Evolutionary conservation across 768 basidiomycete genomes (phyloP).

Genomic region (Boletus speciosus): DNA sequence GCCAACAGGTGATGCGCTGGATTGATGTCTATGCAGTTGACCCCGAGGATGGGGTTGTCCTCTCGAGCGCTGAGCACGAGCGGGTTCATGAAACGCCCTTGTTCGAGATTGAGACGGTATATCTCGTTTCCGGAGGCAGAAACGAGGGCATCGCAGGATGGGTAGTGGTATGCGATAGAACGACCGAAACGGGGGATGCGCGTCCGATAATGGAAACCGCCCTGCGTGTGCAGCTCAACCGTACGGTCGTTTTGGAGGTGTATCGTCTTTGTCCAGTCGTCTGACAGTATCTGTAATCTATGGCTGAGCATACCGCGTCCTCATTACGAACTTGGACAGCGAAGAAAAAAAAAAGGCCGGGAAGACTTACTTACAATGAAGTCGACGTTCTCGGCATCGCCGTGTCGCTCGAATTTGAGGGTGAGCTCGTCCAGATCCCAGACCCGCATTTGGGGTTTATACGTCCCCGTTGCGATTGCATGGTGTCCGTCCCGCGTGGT

Average conservation of each 20-base stretch:
- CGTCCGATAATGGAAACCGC: slow-evolving; percentile 87
- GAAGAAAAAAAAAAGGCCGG: neutral
- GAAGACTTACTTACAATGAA: slow-evolving; percentile 81
- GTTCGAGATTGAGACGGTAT: slow-evolving; percentile 91
- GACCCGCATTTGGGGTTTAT: slow-evolving; percentile 95
- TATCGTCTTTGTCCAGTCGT: slow-evolving; percentile 99
- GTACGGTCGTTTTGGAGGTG: slow-evolving; percentile 97
- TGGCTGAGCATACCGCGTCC: neutral
- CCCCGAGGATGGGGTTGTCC: slow-evolving; percentile 65
- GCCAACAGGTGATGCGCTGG: slow-evolving; percentile 86
- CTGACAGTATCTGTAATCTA: slow-evolving; percentile 73
- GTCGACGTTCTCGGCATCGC: slow-evolving; percentile 96
- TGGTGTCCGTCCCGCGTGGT: slow-evolving; percentile 90
- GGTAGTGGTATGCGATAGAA: slow-evolving; percentile 87
- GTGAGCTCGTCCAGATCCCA: slow-evolving; percentile 94
- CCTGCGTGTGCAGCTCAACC: slow-evolving; percentile 90
- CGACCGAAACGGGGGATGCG: slow-evolving; percentile 95
- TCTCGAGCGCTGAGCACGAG: slow-evolving; percentile 53
- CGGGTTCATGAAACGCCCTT: slow-evolving; percentile 89
- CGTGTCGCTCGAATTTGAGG: slow-evolving; percentile 93
- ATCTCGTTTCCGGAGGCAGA: slow-evolving; percentile 84
- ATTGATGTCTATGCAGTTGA: slow-evolving; percentile 91
- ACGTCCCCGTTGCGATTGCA: slow-evolving; percentile 91
- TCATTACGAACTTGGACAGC: neutral
- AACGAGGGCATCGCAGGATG: slow-evolving; percentile 87